Evolutionary conservation across 1,139 yeast species (phyloP).

Genomic region (Cylindricascospora bacillispora): DNA sequence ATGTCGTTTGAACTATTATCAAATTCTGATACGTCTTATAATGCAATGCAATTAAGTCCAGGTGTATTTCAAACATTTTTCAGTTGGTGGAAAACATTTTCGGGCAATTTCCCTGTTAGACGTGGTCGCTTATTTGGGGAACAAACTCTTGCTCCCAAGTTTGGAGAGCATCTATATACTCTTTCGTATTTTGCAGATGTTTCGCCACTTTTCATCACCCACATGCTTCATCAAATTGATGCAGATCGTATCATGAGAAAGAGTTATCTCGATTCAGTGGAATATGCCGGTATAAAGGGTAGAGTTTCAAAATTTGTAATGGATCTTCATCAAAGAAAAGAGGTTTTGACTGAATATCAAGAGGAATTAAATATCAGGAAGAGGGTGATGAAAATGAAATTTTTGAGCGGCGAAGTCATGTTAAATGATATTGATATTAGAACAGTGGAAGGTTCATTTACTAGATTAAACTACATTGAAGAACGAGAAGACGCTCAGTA

Average conservation of each 20-base stretch:
- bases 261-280: constrained; percentile 38
- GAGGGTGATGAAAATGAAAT: constrained; percentile 45
- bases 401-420: constrained; percentile 26
- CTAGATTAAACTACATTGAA: constrained; percentile 38
- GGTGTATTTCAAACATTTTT: constrained; percentile 53
- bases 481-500: constrained; percentile 14
- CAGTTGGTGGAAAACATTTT: constrained; percentile 74
- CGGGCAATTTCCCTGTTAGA: constrained; percentile 64
- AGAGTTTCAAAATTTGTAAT: constrained; percentile 50
- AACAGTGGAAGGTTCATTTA: constrained; percentile 53
- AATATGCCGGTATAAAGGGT: constrained; percentile 63
- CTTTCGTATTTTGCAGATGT: constrained; percentile 68
- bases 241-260: constrained; percentile 32
- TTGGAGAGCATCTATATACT: constrained; percentile 68
- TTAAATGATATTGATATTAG: constrained; percentile 50
- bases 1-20: constrained; percentile 63
- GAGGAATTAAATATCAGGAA: constrained; percentile 45
- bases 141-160: constrained; percentile 36
- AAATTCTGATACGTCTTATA: constrained; percentile 34
- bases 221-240: constrained; percentile 51
- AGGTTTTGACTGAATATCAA: constrained; percentile 46
- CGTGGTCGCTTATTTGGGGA: constrained; percentile 55
- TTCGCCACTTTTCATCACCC: constrained; percentile 62
- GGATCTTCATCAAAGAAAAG: constrained; percentile 80
- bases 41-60: constrained; percentile 70